These are phyloP conservation scores for Trichosanthes cucumerina DNA, from an alignment of 306 rosid species.

Conservation along the genomic window DNA sequence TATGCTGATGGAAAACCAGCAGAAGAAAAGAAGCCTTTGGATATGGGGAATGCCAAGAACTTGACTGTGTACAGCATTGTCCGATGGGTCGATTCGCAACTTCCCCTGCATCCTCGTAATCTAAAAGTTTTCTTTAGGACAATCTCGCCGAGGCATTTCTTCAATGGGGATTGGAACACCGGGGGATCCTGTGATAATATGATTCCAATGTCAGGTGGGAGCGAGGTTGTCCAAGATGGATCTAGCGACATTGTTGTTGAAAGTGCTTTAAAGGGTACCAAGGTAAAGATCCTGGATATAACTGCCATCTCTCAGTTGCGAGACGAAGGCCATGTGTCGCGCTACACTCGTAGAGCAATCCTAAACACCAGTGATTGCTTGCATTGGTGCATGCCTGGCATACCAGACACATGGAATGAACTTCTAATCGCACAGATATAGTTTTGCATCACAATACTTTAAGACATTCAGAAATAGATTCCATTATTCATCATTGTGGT, in stretches of 20 bases:
- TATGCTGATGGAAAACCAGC: slow-evolving; percentile 53
- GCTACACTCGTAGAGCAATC: slow-evolving; percentile 45
- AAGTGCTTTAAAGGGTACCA: slow-evolving; percentile 69
- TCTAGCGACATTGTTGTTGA: slow-evolving; percentile 49
- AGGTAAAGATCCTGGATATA: slow-evolving; percentile 63
- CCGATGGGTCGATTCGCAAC: slow-evolving; percentile 72
- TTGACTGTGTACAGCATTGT: slow-evolving; percentile 50
- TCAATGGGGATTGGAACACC: slow-evolving; percentile 87
- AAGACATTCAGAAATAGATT: background rate
- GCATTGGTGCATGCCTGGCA: slow-evolving; percentile 93
- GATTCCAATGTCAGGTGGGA: slow-evolving; percentile 52
- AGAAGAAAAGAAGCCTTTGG: slow-evolving; percentile 37
- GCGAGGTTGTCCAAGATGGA: slow-evolving; percentile 50
- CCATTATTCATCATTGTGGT: background rate
- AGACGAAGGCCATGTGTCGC: slow-evolving; percentile 90
- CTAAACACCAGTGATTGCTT: slow-evolving; percentile 62
- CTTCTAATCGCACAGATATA: slow-evolving; percentile 72
- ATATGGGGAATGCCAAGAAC: slow-evolving; percentile 58
- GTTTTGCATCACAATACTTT: background rate
- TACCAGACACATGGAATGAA: slow-evolving; percentile 95
- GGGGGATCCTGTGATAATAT: slow-evolving; percentile 78
- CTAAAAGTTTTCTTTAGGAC: slow-evolving; percentile 86
- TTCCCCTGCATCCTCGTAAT: slow-evolving; percentile 35
- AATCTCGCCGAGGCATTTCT: slow-evolving; percentile 75
- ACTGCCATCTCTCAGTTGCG: slow-evolving; percentile 76